Conservation (phyloP, 2,329 filamentous ascomycete species). For the Cladosporium austrohemisphaericum region DNA sequence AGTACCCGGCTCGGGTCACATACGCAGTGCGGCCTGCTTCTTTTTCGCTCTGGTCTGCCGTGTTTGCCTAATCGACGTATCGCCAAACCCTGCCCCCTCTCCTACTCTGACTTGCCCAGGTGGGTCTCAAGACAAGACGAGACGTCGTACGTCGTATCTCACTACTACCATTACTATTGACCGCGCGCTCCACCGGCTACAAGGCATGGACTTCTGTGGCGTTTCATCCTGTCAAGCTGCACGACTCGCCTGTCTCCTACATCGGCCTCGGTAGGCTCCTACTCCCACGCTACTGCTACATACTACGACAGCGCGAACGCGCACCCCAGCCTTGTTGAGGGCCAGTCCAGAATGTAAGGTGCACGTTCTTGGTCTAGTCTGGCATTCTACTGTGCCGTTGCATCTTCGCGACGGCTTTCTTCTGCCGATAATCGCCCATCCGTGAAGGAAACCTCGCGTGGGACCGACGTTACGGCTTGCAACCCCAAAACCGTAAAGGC, state of each 20-base stretch:
- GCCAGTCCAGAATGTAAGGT: conserved; percentile 7
- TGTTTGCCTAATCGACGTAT: no score
- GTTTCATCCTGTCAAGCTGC: conserved; percentile 1
- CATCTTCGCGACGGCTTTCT: conserved; percentile 6
- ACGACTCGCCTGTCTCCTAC: conserved; percentile 9
- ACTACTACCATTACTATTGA: background rate
- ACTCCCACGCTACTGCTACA: conserved; percentile 2
- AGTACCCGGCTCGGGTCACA: conserved; percentile 7
- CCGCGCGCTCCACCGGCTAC: background rate
- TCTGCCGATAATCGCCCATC: conserved; percentile 10
- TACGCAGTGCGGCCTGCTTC: background rate
- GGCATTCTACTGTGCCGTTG: conserved; percentile 7
- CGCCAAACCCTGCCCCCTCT: background rate
- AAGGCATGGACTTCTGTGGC: conserved; percentile 4
- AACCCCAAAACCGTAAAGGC: conserved; percentile 15
- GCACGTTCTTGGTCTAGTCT: conserved; percentile 5
- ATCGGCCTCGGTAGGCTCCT: conserved; percentile 11
- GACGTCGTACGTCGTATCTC: conserved; percentile 7
- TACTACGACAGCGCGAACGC: background rate
- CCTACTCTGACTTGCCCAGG: background rate
- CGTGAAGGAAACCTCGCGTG: conserved; percentile 4
- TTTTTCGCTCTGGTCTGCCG: background rate
- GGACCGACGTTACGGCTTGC: background rate
- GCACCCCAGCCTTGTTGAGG: conserved; percentile 1
- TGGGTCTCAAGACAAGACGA: background rate